Evolutionary conservation across 805 yeast species (phyloP).

Genomic region (Barnettozyma siamensis): DNA sequence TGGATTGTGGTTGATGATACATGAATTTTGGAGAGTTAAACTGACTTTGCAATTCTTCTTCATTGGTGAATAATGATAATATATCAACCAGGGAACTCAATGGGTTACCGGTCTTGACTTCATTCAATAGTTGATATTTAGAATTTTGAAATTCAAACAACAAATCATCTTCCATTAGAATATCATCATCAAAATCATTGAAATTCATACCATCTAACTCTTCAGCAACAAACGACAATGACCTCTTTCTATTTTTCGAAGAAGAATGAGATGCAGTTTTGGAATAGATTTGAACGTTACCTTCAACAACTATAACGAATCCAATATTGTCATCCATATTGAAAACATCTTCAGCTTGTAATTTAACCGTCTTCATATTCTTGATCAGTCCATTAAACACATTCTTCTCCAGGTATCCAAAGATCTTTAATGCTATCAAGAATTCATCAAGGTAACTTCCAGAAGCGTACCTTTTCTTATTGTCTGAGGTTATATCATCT

Average conservation of each 20-base stretch:
- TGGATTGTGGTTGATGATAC: background rate
- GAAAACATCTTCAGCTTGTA: constrained; percentile 71
- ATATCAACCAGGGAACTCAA: constrained; percentile 79
- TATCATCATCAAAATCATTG: constrained; percentile 6
- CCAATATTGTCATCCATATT: constrained; percentile 72
- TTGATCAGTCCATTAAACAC: constrained; percentile 92
- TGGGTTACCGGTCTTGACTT: constrained; percentile 79
- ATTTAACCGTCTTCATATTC: constrained; percentile 82
- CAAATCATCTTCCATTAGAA: constrained; percentile 3
- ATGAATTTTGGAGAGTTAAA: constrained; percentile 6
- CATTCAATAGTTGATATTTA: constrained; percentile 69
- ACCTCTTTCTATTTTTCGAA: constrained; percentile 6
- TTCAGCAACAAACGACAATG: constrained; percentile 6
- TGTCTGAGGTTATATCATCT: constrained; percentile 31
- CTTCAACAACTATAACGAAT: constrained; percentile 89
- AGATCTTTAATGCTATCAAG: constrained; percentile 82
- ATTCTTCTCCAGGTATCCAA: constrained; percentile 85
- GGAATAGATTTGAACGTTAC: constrained; percentile 73
- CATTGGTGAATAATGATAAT: constrained; percentile 62
- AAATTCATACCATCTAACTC: constrained; percentile 18
- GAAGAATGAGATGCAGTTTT: constrained; percentile 33
- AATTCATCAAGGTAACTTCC: constrained; percentile 83
- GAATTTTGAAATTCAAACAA: constrained; percentile 46
- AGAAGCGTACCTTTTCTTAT: constrained; percentile 38
- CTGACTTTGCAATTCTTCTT: constrained; percentile 17